Evolutionary conservation across 1,284 basidiomycete species (phyloP), one percentile per base, ranked within the genome.

Genomic region (Puccinia hordei): DNA sequence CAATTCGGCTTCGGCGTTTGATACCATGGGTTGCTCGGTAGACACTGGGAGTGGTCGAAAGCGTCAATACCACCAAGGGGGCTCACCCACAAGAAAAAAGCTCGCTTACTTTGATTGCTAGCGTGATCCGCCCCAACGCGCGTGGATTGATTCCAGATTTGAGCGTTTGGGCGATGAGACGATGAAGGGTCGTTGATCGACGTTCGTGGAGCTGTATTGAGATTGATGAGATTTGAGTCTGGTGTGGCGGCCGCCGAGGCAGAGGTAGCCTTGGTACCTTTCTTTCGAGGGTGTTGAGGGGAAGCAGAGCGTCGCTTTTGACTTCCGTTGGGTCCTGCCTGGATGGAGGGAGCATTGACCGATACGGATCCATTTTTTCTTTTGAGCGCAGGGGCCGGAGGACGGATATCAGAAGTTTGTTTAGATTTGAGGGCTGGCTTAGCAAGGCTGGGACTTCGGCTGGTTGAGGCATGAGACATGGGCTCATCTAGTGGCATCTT

Each of bases 171-270:
- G 5, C 46, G 57, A 38, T 65, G 73, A 71, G 68, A 51, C 5
- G 53, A 63, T 17, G 73, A 59, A 19, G 57, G 35, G 35, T 78
- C 75, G 17, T 27, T 51, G 22, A 59, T 46, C 10, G 75, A 78
- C 3, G 63, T 44, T 30, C 66, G 46, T 10, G 65, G 75, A 71
- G 10, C 83, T 73, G 41, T 82, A 83, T n/a, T 85, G 83, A 61
- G 86, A 88, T 84, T 94, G 92, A 41, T 90, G 88, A 94, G 91
- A 24, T 95, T 95, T 15, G 95, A 94, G 84, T 98, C 95, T 55
- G 98, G 95, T 86, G 98, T 96, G 81, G 90, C 87, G 63, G 88
- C 88, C 38, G 86, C 86, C n/a, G 87, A 86, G 15, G 86, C 86
- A 9, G 86, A 85, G 33, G 86, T 85, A 49, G 86, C 85, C 38